Conservation (phyloP, 768 basidiomycete species). For the Boletus sp. region DNA sequence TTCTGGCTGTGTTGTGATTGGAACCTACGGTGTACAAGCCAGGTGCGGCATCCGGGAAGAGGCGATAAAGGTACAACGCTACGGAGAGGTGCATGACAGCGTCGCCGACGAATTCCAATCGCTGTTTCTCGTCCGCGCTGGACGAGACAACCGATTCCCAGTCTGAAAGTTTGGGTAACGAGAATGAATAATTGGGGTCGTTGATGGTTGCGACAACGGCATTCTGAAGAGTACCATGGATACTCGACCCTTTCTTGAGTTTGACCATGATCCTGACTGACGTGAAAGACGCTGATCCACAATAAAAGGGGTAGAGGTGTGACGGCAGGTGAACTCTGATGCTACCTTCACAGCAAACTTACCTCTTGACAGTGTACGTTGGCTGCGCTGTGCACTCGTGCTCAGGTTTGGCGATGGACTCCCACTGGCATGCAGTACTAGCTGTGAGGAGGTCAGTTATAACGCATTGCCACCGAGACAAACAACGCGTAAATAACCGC, state of each 20-base stretch:
- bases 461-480: not conserved
- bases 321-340: not conserved
- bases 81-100: slow-evolving; percentile 44
- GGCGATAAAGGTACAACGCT: slow-evolving; percentile 37
- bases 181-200: slow-evolving; percentile 27
- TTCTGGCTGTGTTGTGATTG: not conserved
- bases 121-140: slow-evolving; percentile 34
- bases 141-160: slow-evolving; percentile 31
- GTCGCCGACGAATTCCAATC: slow-evolving; percentile 49
- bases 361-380: not conserved
- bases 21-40: slow-evolving; percentile 36
- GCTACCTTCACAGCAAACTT: not conserved
- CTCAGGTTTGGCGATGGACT: too few species aligned
- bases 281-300: not conserved
- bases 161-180: slow-evolving; percentile 26
- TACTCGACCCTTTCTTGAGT: slow-evolving; percentile 12
- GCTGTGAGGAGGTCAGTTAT: not conserved
- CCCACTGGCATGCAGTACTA: too few species aligned
- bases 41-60: slow-evolving; percentile 33
- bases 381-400: not conserved
- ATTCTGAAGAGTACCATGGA: slow-evolving; percentile 22
- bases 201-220: slow-evolving; percentile 27
- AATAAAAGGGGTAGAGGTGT: not conserved
- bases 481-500: slow-evolving; percentile 11
- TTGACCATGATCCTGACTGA: slow-evolving; percentile 17